Percentiles rank a stretch among this genome's conserved stretches.
Conservation (phyloP, 1,284 basidiomycete species). For the Heterobasidion irregulare region DNA sequence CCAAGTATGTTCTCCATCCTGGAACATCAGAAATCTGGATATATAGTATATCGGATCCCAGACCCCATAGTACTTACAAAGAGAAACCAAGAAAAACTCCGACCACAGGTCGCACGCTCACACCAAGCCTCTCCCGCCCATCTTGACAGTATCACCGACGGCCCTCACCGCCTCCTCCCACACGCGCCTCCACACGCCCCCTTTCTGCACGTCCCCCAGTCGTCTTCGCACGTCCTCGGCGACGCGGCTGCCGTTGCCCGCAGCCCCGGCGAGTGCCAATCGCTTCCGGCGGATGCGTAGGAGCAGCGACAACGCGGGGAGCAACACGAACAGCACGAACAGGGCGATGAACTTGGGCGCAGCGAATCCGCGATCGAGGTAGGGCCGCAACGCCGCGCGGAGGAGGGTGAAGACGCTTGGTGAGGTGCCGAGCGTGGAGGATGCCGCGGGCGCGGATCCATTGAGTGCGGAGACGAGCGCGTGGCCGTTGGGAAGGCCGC, state of each 20-base stretch:
- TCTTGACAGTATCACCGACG: slow-evolving; percentile 58
- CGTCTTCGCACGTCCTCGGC: slow-evolving; percentile 52
- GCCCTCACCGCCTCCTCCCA: slow-evolving; percentile 51
- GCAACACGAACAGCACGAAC: slow-evolving; percentile 46
- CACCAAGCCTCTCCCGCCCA: slow-evolving; percentile 71
- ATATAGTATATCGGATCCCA: too few species aligned
- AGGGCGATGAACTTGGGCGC: slow-evolving; percentile 28
- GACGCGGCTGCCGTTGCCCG: slow-evolving; percentile 22
- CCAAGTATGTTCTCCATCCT: too few species aligned
- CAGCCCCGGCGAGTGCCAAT: slow-evolving; percentile 8
- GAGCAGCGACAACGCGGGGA: slow-evolving; percentile 54
- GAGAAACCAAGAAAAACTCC: too few species aligned
- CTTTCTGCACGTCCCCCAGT: slow-evolving; percentile 30
- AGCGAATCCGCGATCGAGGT: slow-evolving; percentile 11
- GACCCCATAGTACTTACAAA: too few species aligned
- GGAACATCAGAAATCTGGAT: too few species aligned
- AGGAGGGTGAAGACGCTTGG: slow-evolving; percentile 11
- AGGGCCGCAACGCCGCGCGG: slow-evolving; percentile 20
- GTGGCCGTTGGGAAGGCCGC: neutral
- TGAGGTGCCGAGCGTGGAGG: slow-evolving; percentile 1
- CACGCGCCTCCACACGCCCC: slow-evolving; percentile 26
- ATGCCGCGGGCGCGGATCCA: slow-evolving; percentile 2
- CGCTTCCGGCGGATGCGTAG: slow-evolving; percentile 38
- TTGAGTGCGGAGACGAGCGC: slow-evolving; percentile 3
- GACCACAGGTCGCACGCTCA: slow-evolving; percentile 20